Evolutionary conservation across 202 grass and related monocot species (phyloP), one percentile per base, ranked within the genome.

Genomic region (Tripidium arundinaceum): DNA sequence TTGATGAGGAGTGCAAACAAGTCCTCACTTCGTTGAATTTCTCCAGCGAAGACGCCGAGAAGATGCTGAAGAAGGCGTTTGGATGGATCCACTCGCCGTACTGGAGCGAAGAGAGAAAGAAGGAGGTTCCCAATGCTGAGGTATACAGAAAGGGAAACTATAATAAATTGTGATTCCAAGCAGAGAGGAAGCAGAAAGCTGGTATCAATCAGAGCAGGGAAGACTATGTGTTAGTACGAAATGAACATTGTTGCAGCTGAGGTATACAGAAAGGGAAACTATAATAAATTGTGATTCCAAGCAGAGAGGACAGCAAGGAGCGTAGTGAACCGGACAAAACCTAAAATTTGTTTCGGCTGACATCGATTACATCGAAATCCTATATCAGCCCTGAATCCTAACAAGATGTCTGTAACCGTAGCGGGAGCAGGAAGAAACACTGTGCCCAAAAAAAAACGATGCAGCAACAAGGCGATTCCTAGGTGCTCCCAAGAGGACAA

Each of bases 81-180:
- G 96, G 96, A 6, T 98, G 92, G 96, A 82, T 88, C 27, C 92
- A 89, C 61, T 95, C 96, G 9, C 92, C 92, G 0, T 98, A 98
- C 36, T 98, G 96, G 96, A 90, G 88, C 1, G 92, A 95, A 70
- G 92, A 98, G 83, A 88, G 90, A 65, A 81, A 62, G 19, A 85
- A 84, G 25, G 86, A 90, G 79, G 79, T 85, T 57, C 96, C 96
- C 1, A 85, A 70, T 40, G 68, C 42, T 11, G 81, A 95, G 80
- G 79, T 69, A n/a, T n/a, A n/a, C n/a, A n/a, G n/a, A n/a, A n/a
- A n/a, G n/a, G n/a, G n/a, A n/a, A n/a, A n/a, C n/a, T n/a, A n/a
- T n/a, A n/a, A n/a, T n/a, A n/a, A n/a, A n/a, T n/a, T n/a, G n/a
- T n/a, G n/a, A n/a, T n/a, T n/a, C n/a, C n/a, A n/a, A n/a, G n/a